Conservation (phyloP, 148 eudicot genomes). For the Vaccinium macrocarpon region DNA sequence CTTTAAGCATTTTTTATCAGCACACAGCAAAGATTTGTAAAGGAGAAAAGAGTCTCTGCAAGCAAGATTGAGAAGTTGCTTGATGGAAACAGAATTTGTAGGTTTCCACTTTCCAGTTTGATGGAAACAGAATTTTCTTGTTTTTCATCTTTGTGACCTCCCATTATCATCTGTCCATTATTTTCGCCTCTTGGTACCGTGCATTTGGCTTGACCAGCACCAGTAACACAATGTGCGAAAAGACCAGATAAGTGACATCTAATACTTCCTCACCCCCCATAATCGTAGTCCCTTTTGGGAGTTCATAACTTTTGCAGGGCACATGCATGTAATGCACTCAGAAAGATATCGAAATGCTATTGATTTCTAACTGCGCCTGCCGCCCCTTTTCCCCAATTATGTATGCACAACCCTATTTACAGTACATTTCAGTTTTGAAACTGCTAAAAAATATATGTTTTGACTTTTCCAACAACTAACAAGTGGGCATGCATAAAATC, state of each 20-base stretch:
- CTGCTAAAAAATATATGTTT: background rate
- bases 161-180: background rate
- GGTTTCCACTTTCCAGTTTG: background rate
- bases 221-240: background rate
- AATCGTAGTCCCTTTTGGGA: background rate
- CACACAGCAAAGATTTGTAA: constrained; percentile 66
- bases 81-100: constrained; percentile 27
- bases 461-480: background rate
- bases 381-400: background rate
- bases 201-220: background rate
- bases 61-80: constrained; percentile 87
- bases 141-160: background rate
- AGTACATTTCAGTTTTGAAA: background rate
- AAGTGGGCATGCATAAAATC: background rate
- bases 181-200: background rate
- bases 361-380: background rate
- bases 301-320: background rate
- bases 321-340: background rate
- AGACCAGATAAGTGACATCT: background rate
- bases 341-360: background rate
- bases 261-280: background rate
- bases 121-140: constrained; percentile 5
- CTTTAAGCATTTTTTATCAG: constrained; percentile 33
- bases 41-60: constrained; percentile 61
- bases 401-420: background rate